A percentile compares a stretch with the other conserved stretches of the same genome.
phyloP scores from a whole-genome alignment of 192 early-diverging fungal genomes.

The Gonapodya sp. region DNA sequence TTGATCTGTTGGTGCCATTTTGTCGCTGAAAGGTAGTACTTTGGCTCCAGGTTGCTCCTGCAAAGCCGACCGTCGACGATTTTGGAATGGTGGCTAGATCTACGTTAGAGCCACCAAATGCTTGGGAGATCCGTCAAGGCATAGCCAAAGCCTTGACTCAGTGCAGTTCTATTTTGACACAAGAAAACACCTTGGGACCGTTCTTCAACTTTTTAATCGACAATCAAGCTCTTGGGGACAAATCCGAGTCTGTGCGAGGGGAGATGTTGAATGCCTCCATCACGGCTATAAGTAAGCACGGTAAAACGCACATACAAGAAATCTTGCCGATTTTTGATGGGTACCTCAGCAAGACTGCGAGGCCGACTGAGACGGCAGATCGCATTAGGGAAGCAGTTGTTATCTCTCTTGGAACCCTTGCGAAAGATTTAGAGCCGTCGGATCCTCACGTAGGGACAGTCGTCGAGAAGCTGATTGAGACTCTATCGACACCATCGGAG shows the following conservation, averaged over 20 bases:
- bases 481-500: slow-evolving; percentile 88
- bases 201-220: slow-evolving; percentile 74
- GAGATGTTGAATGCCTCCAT: slow-evolving; percentile 82
- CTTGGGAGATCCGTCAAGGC: slow-evolving; percentile 70
- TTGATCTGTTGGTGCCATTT: slow-evolving; percentile 15
- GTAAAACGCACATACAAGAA: slow-evolving; percentile 48
- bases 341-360: slow-evolving; percentile 63
- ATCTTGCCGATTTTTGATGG: slow-evolving; percentile 70
- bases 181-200: slow-evolving; percentile 33
- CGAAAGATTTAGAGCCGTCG: slow-evolving; percentile 68
- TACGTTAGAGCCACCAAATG: slow-evolving; percentile 71
- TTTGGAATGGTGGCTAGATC: slow-evolving; percentile 81
- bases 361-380: slow-evolving; percentile 67
- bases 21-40: too few species aligned
- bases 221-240: slow-evolving; percentile 78
- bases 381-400: slow-evolving; percentile 84
- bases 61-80: slow-evolving; percentile 81
- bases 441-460: slow-evolving; percentile 68
- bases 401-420: slow-evolving; percentile 82
- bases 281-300: slow-evolving; percentile 60
- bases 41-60: slow-evolving; percentile 47
- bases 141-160: slow-evolving; percentile 64
- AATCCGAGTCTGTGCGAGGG: slow-evolving; percentile 61
- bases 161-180: slow-evolving; percentile 49
- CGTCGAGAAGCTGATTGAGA: slow-evolving; percentile 77